Percentiles rank a stretch among this genome's conserved stretches.
Conservation (phyloP, 257 asterid genomes). For the Gentiana dahurica region DNA sequence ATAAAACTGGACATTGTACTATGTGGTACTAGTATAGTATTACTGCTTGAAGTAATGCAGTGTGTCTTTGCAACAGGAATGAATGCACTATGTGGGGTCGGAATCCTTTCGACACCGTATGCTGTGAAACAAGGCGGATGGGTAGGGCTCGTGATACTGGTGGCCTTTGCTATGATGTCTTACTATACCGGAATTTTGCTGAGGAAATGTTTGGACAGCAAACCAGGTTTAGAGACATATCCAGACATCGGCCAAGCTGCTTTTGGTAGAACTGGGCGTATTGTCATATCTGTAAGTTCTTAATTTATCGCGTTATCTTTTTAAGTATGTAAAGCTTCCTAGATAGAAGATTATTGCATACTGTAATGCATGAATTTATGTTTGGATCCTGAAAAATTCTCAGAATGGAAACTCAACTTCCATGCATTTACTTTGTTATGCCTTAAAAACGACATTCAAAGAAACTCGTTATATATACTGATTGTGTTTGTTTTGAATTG, state of each 20-base stretch:
- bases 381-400: too few relatives aligned
- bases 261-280: conserved; percentile 66
- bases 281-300: conserved; percentile 64
- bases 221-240: conserved; percentile 88
- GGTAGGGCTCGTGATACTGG: conserved; percentile 67
- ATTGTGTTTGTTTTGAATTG: conserved; percentile 14
- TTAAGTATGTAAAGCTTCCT: not conserved
- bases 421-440: too few relatives aligned
- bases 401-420: too few relatives aligned
- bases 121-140: conserved; percentile 96
- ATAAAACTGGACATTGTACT: too few relatives aligned
- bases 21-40: too few relatives aligned
- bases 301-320: conserved; percentile 11
- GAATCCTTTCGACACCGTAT: conserved; percentile 82
- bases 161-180: conserved; percentile 20
- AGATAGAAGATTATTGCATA: too few relatives aligned
- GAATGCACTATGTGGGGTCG: conserved; percentile 31
- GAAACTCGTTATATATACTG: conserved; percentile 5
- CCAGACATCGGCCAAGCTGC: conserved; percentile 99
- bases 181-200: conserved; percentile 80
- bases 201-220: conserved; percentile 78
- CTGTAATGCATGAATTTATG: too few relatives aligned
- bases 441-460: too few relatives aligned
- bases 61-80: conserved; percentile 35
- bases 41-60: too few relatives aligned